Evolutionary conservation across 2,329 filamentous ascomycete genomes (phyloP), one percentile per base, ranked within the genome.

Genomic region (Colletotrichum spinosum): DNA sequence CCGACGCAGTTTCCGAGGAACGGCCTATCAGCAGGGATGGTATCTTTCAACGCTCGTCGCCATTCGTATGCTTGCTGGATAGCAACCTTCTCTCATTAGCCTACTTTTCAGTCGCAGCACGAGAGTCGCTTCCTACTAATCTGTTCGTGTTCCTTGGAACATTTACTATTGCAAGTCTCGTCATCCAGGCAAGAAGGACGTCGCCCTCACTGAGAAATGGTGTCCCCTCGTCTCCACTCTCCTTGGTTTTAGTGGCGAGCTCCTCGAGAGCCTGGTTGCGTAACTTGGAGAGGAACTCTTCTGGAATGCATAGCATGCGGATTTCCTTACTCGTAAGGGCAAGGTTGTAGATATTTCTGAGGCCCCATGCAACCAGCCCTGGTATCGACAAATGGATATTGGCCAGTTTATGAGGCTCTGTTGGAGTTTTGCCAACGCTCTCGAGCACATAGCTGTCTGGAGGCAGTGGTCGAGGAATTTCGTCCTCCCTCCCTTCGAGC

Each of bases 191-290:
- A 3, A 69, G 55, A 2, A 83, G 70, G 2, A 81, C 69, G 46
- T 82, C 79, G 41, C 74, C 70, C 33, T 81, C 77, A 46, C 72
- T 77, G 11, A 81, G 8, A 54, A 78, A 81, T 25, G 25, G 25
- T 25, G 25, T 25, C 25, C 25, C 25, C 4, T 25, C 25, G 25
- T 25, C 3, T 25, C 4, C 25, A 4, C 25, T 5, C 4, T 25
- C 25, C 2, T 25, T 25, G 9, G 76, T 65, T 6, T 79, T 75
- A 5, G 60, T 65, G 3, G 11, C 72, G 11, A 46, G 49, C 34
- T 60, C 56, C 9, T 3, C 8, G 25, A 45, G 4, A 3, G 56
- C 56, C 17, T 54, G 53, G n/a, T 53, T 34, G 11, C 34, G 53
- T 2, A 60, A 34, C 8, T n/a, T 15, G 8, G 17, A 7, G 3